A percentile compares a stretch with the other conserved stretches of the same genome.
Conservation (phyloP, 345 rosid species). For the Euphorbia peplus region DNA sequence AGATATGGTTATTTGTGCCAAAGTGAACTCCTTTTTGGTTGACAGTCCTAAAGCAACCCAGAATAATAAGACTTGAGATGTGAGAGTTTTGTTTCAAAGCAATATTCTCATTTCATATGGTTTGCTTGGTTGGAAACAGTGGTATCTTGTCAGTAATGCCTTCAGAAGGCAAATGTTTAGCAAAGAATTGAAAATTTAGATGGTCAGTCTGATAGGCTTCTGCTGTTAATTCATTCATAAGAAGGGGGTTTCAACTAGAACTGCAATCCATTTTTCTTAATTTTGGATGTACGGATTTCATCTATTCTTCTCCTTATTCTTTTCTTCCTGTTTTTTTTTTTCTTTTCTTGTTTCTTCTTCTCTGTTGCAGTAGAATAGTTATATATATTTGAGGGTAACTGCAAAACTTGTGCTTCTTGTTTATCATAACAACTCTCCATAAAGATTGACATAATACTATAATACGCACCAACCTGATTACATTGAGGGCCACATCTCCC, state of each 20-base stretch:
- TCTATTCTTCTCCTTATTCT: background rate
- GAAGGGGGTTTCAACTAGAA: background rate
- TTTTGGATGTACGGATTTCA: background rate
- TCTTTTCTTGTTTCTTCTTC: background rate
- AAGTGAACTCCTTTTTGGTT: background rate
- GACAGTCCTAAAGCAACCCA: background rate
- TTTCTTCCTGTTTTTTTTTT: background rate
- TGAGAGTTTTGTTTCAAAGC: background rate
- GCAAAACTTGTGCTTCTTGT: no score
- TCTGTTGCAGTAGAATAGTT: background rate
- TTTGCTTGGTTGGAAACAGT: background rate
- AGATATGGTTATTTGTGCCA: background rate
- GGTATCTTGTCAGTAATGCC: conserved; percentile 2
- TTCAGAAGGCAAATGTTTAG: background rate
- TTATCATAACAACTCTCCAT: no score
- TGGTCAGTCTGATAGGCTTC: background rate
- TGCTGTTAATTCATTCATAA: background rate
- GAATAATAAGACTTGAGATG: no score
- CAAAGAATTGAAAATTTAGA: background rate
- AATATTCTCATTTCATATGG: background rate
- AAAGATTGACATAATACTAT: background rate
- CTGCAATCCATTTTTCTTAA: background rate
- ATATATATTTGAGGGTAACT: background rate
- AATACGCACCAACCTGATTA: background rate
- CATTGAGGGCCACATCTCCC: background rate